Evolutionary conservation across 306 rosid species (phyloP), one percentile per base, ranked within the genome.

Genomic region (Senna siamea): DNA sequence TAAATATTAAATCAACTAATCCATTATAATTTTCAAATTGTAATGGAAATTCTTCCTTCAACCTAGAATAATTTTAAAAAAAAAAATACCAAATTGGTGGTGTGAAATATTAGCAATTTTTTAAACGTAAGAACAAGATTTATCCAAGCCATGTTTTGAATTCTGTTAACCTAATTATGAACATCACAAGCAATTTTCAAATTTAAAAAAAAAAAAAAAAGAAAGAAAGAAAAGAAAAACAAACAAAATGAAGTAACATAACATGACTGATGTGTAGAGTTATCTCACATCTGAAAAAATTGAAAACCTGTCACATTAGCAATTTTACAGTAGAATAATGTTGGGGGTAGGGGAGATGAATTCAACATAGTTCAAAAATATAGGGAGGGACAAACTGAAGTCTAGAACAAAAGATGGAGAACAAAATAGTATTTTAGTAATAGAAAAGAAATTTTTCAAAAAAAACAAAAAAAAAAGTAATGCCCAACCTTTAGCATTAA

Each of bases 321-420:
- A 8, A 59, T 14, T 18, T 30, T 59, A 14, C 23, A 15, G 4
- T 32, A 32, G 15, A 32, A 15, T 59, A 59, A 30, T 59, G 15
- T 13, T 44, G n/a, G 4, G 15, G n/a, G n/a, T 0, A 0, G 18
- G 51, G 18, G 18, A 12, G 40, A 15, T 2, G 6, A 26, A 23
- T 15, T 23, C 4, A 57, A 57, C 12, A 19, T 34, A 28, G 15
- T 28, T 28, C 40, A 13, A 13, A 56, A 14, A 2, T 7, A 23
- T 20, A 3, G 40, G n/a, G 40, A 57, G 40, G 19, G 65, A 46
- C 44, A 59, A 59, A 26, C 47, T 51, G 64, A 53, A 78, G 44
- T 59, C 35, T 26, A 52, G 20, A 61, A 54, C 9, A 73, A 64
- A 32, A n/a, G 48, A 23, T 12, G 7, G 58, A 5, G 48, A 17